These are phyloP conservation scores for Cordyceps javanica DNA, from an alignment of 2,329 filamentous ascomycete genomes.

Conservation along the genomic window DNA sequence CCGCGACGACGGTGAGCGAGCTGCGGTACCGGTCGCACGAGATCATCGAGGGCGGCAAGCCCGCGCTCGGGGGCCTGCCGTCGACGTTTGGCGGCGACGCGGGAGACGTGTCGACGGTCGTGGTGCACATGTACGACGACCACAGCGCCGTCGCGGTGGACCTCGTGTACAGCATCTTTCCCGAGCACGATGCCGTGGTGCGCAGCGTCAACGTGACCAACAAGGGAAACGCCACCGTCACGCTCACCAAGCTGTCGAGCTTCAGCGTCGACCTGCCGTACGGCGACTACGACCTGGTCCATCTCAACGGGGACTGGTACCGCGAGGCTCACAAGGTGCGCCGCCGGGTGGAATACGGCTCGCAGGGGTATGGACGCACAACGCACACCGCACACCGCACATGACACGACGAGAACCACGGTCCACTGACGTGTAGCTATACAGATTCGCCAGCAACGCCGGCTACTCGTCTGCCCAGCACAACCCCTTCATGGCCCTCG, in stretches of 20 bases:
- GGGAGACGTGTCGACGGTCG: constrained; percentile 53
- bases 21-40: constrained; percentile 53
- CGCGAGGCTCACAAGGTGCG: constrained; percentile 50
- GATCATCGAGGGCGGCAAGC: constrained; percentile 52
- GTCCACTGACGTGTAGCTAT: background rate
- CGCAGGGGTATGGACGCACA: constrained; percentile 43
- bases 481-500: constrained; percentile 57
- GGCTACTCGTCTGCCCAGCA: constrained; percentile 60
- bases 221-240: constrained; percentile 44
- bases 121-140: constrained; percentile 52
- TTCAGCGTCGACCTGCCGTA: constrained; percentile 56
- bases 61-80: constrained; percentile 48
- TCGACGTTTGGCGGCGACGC: constrained; percentile 50
- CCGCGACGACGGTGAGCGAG: constrained; percentile 51
- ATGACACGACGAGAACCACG: too few relatives aligned
- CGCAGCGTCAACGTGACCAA: constrained; percentile 58
- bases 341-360: constrained; percentile 50
- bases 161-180: constrained; percentile 58
- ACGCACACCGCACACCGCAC: too few relatives aligned
- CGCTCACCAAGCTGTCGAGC: constrained; percentile 51
- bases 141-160: constrained; percentile 52
- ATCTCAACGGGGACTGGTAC: constrained; percentile 57
- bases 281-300: constrained; percentile 55
- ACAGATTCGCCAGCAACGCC: constrained; percentile 52
- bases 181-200: constrained; percentile 53